Conservation (phyloP, 106 monocot genomes). For the Dendrobium catenatum region DNA sequence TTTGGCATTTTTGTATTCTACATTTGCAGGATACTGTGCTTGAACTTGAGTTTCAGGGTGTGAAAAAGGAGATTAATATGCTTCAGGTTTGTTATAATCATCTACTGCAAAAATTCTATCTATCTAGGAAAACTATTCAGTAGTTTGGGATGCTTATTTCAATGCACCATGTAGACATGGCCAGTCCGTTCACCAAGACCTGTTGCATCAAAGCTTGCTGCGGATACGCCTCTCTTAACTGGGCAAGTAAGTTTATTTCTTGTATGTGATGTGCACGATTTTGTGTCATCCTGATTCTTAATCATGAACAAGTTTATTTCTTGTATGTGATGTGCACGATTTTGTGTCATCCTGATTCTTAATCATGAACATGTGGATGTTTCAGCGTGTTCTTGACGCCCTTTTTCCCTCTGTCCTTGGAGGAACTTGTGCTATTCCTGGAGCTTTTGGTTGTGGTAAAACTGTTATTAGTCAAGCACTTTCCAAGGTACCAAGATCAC, state of each 20-base stretch:
- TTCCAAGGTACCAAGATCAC: constrained; percentile 62
- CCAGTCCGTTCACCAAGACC: constrained; percentile 96
- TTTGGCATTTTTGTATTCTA: not conserved
- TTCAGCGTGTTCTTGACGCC: constrained; percentile 97
- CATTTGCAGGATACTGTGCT: constrained; percentile 78
- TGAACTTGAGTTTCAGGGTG: constrained; percentile 95
- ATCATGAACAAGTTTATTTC: no score
- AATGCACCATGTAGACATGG: constrained; percentile 55
- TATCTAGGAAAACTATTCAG: not conserved
- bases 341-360: not conserved
- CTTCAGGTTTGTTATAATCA: constrained; percentile 66
- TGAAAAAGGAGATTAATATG: constrained; percentile 83
- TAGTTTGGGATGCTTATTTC: not conserved
- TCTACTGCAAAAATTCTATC: not conserved
- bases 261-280: not conserved
- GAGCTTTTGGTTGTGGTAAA: constrained; percentile 99
- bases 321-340: no score
- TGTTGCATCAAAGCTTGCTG: constrained; percentile 91
- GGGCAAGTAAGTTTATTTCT: constrained; percentile 56
- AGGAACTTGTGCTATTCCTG: constrained; percentile 99
- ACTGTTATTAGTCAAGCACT: constrained; percentile 99
- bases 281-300: not conserved
- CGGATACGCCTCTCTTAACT: constrained; percentile 97
- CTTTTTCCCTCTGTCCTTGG: constrained; percentile 98
- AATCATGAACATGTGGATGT: not conserved